Evolutionary conservation across 2,329 filamentous ascomycete species (phyloP).

Genomic region (Chrysoporthe deuterocubensis): DNA sequence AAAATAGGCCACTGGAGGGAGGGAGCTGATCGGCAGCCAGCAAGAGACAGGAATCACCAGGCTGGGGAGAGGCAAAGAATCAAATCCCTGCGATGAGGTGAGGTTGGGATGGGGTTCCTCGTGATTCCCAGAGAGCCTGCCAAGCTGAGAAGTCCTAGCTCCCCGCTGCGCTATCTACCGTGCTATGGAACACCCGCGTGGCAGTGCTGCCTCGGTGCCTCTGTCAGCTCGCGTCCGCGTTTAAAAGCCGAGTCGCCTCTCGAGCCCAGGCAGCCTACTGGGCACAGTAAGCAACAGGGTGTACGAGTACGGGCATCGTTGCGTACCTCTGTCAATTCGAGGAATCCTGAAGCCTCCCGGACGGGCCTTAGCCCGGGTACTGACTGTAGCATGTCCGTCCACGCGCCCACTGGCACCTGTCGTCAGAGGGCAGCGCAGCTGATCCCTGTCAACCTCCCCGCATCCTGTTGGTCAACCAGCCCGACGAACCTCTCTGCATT

Average conservation of each 20-base stretch:
- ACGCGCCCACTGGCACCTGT: no score
- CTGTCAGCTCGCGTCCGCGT: not conserved
- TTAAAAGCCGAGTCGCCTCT: not conserved
- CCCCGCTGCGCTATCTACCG: not conserved
- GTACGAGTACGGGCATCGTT: not conserved
- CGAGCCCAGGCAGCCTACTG: not conserved
- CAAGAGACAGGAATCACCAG: not conserved
- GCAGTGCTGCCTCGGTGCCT: not conserved
- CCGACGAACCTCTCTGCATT: not conserved
- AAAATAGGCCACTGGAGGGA: not conserved
- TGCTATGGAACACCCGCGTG: not conserved
- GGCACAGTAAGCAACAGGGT: not conserved
- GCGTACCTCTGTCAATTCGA: not conserved
- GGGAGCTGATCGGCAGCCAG: not conserved
- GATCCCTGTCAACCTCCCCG: no score
- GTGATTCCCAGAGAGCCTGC: not conserved
- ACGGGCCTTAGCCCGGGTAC: no score
- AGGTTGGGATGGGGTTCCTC: no score
- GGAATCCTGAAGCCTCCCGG: not conserved
- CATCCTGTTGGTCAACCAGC: not conserved
- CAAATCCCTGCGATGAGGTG: no score
- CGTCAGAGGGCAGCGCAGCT: no score
- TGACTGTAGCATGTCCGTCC: no score
- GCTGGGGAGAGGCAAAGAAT: not conserved
- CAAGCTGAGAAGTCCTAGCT: constrained; percentile 1